Conservation (phyloP, 1,284 basidiomycete species). For the Ustilago loliicola region DNA sequence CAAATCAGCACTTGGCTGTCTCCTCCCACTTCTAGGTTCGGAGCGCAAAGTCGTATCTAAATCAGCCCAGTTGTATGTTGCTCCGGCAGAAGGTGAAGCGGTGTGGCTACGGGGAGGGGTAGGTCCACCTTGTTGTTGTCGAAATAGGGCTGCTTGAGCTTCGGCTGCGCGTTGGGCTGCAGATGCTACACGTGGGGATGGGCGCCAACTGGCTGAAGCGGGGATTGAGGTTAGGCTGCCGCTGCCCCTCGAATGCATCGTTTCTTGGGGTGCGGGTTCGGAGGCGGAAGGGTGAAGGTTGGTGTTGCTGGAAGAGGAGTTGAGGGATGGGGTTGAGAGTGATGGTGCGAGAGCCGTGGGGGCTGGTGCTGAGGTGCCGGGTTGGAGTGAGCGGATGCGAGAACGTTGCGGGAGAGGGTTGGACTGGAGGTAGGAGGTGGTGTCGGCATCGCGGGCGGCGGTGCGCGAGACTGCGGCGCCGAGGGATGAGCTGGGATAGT, state of each 20-base stretch:
- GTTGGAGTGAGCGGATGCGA: slow-evolving; percentile 41
- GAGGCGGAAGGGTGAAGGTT: not conserved
- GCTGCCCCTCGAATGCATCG: slow-evolving; percentile 6
- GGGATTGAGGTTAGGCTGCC: slow-evolving; percentile 16
- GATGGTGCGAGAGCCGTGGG: slow-evolving; percentile 31
- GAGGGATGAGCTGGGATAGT: slow-evolving; percentile 47
- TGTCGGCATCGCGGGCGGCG: slow-evolving; percentile 11
- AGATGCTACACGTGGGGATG: slow-evolving; percentile 41
- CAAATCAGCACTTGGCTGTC: slow-evolving; percentile 5
- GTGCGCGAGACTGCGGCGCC: slow-evolving; percentile 48
- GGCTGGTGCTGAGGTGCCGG: slow-evolving; percentile 24
- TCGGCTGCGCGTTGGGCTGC: slow-evolving; percentile 38
- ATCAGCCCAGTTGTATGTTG: slow-evolving; percentile 33
- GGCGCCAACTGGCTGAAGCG: slow-evolving; percentile 46
- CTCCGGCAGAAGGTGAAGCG: slow-evolving; percentile 23
- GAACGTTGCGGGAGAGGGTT: slow-evolving; percentile 25
- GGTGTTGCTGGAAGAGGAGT: slow-evolving; percentile 3
- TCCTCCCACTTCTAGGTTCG: not conserved
- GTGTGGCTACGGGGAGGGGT: slow-evolving; percentile 25
- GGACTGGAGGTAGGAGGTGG: slow-evolving; percentile 6
- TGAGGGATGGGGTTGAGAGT: slow-evolving; percentile 32
- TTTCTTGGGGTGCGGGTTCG: not conserved
- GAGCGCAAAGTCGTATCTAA: slow-evolving; percentile 20
- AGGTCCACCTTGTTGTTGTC: slow-evolving; percentile 19
- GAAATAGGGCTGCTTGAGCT: slow-evolving; percentile 26